A percentile compares a stretch with the other conserved stretches of the same genome.
phyloP scores from a whole-genome alignment of 257 asterid species.

The Leonotis leonurus region DNA sequence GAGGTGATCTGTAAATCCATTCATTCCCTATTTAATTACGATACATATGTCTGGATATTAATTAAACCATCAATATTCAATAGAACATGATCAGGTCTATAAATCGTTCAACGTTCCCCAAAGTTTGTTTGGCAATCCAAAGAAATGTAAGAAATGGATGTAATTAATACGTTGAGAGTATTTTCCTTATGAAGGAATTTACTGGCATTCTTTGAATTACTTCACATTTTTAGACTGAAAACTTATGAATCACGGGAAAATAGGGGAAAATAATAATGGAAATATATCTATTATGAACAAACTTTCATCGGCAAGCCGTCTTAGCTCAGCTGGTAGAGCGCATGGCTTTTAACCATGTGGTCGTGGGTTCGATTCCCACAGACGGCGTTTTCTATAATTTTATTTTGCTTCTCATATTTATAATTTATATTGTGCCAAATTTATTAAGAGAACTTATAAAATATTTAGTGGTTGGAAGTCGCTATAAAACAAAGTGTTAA shows the following conservation, averaged over 20 bases:
- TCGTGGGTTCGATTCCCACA: constrained; percentile 99
- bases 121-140: neutral
- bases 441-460: too few species aligned
- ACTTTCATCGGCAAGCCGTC: constrained; percentile 27
- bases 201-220: neutral
- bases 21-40: too few species aligned
- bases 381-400: constrained; percentile 42
- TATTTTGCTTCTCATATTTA: too few species aligned
- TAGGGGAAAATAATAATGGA: neutral
- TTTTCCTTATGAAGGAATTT: neutral
- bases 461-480: too few species aligned
- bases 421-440: neutral
- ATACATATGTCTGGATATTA: too few species aligned
- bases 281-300: accelerated
- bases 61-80: too few species aligned
- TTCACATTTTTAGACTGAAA: neutral
- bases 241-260: neutral
- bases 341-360: constrained; percentile 99
- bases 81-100: too few species aligned
- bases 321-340: constrained; percentile 99
- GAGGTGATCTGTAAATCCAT: too few species aligned
- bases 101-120: neutral
- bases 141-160: neutral
- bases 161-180: neutral
- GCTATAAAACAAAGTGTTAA: too few species aligned